Evolutionary conservation across 139 green algal genomes (phyloP).

Genomic region (Tetradesmus obliquus): DNA sequence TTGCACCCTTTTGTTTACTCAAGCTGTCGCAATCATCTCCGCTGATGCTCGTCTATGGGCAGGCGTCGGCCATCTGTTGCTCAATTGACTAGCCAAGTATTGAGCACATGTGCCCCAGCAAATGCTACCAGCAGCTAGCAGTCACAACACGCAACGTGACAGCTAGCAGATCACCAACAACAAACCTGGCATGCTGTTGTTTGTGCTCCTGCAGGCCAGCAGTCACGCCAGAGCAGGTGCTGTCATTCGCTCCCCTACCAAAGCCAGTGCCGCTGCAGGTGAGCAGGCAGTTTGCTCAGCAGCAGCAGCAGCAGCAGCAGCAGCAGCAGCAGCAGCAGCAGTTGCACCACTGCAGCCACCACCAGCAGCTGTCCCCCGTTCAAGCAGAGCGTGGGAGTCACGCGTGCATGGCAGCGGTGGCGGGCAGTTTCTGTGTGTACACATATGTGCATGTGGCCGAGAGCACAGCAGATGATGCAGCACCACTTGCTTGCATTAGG

Average conservation of each 20-base stretch:
- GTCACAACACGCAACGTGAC: background rate
- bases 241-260: slow-evolving; percentile 26
- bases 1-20: background rate
- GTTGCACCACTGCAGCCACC: background rate
- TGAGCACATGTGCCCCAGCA: background rate
- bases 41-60: background rate
- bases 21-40: too few relatives aligned
- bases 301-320: background rate
- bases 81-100: background rate
- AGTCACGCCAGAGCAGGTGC: slow-evolving; percentile 30
- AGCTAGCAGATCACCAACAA: too few relatives aligned
- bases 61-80: too few relatives aligned
- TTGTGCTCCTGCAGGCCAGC: slow-evolving; percentile 24
- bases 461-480: too few relatives aligned
- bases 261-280: slow-evolving; percentile 43
- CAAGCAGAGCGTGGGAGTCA: too few relatives aligned
- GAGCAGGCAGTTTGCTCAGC: background rate
- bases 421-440: too few relatives aligned
- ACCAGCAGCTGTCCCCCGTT: background rate
- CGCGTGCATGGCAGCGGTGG: too few relatives aligned
- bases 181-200: background rate
- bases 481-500: background rate
- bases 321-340: background rate
- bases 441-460: too few relatives aligned
- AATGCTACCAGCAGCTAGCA: background rate